Base-by-base conservation (phyloP, 2,329 filamentous ascomycete genomes). In the Amauroascus verrucosus region DNA sequence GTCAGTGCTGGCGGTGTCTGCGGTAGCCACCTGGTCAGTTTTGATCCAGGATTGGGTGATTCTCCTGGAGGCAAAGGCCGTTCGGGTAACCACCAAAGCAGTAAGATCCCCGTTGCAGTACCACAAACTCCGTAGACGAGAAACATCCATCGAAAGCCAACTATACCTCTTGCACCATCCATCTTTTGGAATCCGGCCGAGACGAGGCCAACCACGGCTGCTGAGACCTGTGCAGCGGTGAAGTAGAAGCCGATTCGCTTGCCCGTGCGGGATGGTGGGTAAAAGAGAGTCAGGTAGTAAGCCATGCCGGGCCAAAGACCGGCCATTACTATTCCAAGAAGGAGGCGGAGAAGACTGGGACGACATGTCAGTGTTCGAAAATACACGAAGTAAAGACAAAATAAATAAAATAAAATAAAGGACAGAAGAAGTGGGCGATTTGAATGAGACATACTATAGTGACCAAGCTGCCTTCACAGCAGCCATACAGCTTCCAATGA, bases 301-400 rank as follows among this genome's bases (percentile, higher is more conserved):
- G 88, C 82, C 89, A 95, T 95, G 48, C 89, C 89, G 0, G 89
- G 89, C 89, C 89, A 95, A 84, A 95, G 89, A 45, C 89, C 89
- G 1, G 89, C 89, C 65, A 90, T 90, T 22, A 95, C 88, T 13
- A 93, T 78, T 46, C 89, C 89, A 6, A 95, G 79, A 9, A 95
- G 76, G 53, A 95, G 84, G 6, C 89, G 83, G 26, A 95, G 77
- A n/a, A 95, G 75, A 60, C 80, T 38, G 11, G n/a, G n/a, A 13
- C 32, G 14, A 11, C 13, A 41, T 28, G 24, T 50, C 32, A 30
- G 30, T 28, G 53, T 35, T 6, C n/a, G n/a, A n/a, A n/a, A n/a
- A n/a, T n/a, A n/a, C n/a, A n/a, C n/a, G n/a, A n/a, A n/a, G n/a
- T n/a, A n/a, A n/a, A n/a, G n/a, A n/a, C n/a, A n/a, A n/a, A n/a